Conservation (phyloP, 192 early-diverging fungal species). For the Helicostylum pulchrum region DNA sequence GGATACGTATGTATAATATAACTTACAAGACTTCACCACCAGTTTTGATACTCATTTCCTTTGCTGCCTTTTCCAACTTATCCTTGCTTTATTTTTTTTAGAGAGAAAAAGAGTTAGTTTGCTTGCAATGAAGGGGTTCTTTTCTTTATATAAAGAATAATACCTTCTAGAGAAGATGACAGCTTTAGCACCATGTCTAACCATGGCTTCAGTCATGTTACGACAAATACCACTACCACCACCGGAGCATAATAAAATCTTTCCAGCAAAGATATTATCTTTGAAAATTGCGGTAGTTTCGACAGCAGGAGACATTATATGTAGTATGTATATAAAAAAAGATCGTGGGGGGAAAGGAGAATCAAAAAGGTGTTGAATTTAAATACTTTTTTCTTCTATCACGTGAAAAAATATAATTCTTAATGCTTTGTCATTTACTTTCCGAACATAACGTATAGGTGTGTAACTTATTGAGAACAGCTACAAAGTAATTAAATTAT, state of each 20-base stretch:
- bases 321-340: too few relatives aligned
- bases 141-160: neutral
- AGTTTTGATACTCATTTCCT: slow-evolving; percentile 55
- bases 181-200: slow-evolving; percentile 59
- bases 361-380: too few relatives aligned
- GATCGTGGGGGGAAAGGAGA: too few relatives aligned
- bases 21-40: slow-evolving; percentile 50
- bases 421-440: too few relatives aligned
- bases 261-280: slow-evolving; percentile 32
- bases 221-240: slow-evolving; percentile 68
- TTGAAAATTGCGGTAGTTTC: slow-evolving; percentile 35
- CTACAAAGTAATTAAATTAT: too few relatives aligned
- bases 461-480: too few relatives aligned
- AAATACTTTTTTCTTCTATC: too few relatives aligned
- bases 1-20: neutral
- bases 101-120: too few relatives aligned
- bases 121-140: too few relatives aligned
- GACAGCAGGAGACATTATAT: neutral
- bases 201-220: slow-evolving; percentile 62
- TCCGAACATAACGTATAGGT: too few relatives aligned
- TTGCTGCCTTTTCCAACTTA: slow-evolving; percentile 64
- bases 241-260: slow-evolving; percentile 44
- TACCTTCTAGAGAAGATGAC: slow-evolving; percentile 63
- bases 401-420: too few relatives aligned
- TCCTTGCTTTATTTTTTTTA: slow-evolving; percentile 36